Evolutionary conservation across 805 yeast genomes (phyloP).

Genomic region (Pichia membranifaciens): DNA sequence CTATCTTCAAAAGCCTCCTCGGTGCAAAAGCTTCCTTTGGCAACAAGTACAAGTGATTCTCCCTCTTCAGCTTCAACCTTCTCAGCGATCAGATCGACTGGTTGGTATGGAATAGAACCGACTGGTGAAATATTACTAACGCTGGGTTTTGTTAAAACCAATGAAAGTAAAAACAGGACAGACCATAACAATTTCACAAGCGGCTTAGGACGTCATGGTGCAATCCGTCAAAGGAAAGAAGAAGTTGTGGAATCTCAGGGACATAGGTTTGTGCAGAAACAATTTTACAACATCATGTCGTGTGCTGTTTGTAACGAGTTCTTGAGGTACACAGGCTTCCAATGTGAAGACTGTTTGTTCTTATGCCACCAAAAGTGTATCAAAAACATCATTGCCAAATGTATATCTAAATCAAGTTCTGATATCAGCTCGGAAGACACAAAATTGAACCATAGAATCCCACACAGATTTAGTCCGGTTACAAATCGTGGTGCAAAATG

Average conservation of each 20-base stretch:
- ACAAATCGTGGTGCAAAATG: conserved; percentile 94
- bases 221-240: conserved; percentile 87
- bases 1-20: neutral
- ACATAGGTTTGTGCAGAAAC: conserved; percentile 93
- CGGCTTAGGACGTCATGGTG: conserved; percentile 93
- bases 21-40: neutral
- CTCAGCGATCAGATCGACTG: conserved; percentile 37
- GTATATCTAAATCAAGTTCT: conserved; percentile 70
- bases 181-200: conserved; percentile 47
- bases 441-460: conserved; percentile 89
- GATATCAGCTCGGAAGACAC: conserved; percentile 69
- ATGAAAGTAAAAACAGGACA: conserved; percentile 36
- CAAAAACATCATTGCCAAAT: conserved; percentile 73
- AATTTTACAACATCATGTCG: conserved; percentile 92
- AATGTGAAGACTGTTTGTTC: conserved; percentile 79
- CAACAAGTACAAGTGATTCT: neutral
- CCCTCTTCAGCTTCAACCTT: conserved; percentile 11
- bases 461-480: conserved; percentile 91
- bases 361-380: conserved; percentile 79
- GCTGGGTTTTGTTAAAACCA: conserved; percentile 69
- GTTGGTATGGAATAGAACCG: conserved; percentile 92
- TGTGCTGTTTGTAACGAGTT: conserved; percentile 98
- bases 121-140: conserved; percentile 82
- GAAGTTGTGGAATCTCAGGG: conserved; percentile 94
- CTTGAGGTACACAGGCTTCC: conserved; percentile 77